A percentile compares a stretch with the other conserved stretches of the same genome.
These are phyloP conservation scores for Solanum gracilifrons DNA, from an alignment of 257 asterid species.

Conservation along the genomic window DNA sequence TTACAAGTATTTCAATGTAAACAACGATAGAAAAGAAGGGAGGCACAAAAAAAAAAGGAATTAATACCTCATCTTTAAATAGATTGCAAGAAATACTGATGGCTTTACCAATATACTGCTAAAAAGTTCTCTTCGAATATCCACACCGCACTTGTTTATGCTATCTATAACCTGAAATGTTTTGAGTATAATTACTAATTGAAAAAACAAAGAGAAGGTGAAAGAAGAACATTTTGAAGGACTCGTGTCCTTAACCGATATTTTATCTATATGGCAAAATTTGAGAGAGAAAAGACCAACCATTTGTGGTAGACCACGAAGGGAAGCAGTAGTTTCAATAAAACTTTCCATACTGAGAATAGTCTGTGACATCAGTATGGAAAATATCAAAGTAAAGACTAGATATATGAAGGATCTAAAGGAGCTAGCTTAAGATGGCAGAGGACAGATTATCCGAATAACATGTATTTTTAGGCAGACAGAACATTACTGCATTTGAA, in stretches of 20 bases:
- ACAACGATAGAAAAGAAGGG: neutral
- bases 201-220: neutral
- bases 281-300: conserved; percentile 22
- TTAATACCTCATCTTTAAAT: neutral
- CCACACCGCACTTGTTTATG: conserved; percentile 94
- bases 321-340: conserved; percentile 44
- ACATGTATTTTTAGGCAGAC: neutral
- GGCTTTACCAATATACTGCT: conserved; percentile 81
- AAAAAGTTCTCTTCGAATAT: conserved; percentile 87
- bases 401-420: neutral
- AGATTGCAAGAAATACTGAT: neutral
- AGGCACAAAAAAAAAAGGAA: neutral
- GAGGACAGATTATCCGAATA: neutral
- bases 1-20: neutral
- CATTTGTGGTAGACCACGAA: conserved; percentile 94
- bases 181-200: neutral
- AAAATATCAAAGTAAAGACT: conserved; percentile 2
- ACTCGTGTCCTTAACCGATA: neutral
- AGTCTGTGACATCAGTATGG: conserved; percentile 42
- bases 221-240: neutral
- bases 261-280: neutral
- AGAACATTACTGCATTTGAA: neutral
- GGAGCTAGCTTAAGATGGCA: neutral
- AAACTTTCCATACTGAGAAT: conserved; percentile 83
- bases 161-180: conserved; percentile 75